Percentiles rank a stretch among this genome's conserved stretches.
Conservation (phyloP, 306 rosid genomes). For the Cicer judaicum region DNA sequence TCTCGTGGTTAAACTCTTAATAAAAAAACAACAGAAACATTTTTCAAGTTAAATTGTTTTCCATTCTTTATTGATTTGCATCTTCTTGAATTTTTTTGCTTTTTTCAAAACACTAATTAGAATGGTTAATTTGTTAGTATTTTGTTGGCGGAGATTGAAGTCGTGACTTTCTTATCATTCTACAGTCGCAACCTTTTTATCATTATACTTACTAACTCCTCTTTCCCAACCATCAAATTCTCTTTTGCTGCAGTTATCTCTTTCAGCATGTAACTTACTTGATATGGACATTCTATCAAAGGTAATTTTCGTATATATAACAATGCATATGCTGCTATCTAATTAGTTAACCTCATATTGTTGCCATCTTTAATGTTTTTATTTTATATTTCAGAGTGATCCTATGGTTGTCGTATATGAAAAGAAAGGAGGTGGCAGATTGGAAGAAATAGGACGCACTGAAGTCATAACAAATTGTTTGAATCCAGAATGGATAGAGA, state of each 20-base stretch:
- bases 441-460: conserved; percentile 83
- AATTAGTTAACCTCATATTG: background rate
- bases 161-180: no score
- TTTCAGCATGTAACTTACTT: conserved; percentile 68
- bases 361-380: background rate
- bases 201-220: no score
- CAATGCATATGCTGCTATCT: background rate
- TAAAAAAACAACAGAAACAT: no score
- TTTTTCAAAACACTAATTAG: no score
- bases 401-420: conserved; percentile 70
- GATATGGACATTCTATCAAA: conserved; percentile 66
- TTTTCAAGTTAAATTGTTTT: no score
- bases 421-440: conserved; percentile 64
- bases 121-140: no score
- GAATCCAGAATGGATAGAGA: conserved; percentile 80
- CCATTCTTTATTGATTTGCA: no score
- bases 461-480: conserved; percentile 75
- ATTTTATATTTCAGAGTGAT: conserved; percentile 62
- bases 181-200: no score
- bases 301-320: conserved; percentile 43
- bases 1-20: no score
- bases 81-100: no score
- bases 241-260: conserved; percentile 63
- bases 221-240: background rate
- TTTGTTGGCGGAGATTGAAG: no score